A percentile compares a stretch with the other conserved stretches of the same genome.
These are phyloP conservation scores for Lactifluus hygrophoroides DNA, from an alignment of 768 basidiomycete genomes.

Conservation along the genomic window DNA sequence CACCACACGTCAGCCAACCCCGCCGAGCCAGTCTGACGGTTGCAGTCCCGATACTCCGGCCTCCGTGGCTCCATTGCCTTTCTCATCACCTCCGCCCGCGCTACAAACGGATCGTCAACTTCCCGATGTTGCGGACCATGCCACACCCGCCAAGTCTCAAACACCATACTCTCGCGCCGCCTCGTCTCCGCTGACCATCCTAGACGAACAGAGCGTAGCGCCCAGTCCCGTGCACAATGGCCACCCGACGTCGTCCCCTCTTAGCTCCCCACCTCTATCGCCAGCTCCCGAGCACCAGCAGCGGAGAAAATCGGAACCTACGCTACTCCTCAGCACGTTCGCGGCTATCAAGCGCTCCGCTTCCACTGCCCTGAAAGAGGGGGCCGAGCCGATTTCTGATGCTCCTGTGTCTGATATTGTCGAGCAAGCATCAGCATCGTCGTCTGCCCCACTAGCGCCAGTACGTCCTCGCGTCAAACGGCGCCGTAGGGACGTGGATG, in stretches of 20 bases:
- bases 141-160: background rate
- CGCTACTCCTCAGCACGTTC: background rate
- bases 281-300: conserved; percentile 6
- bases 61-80: background rate
- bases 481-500: conserved; percentile 2
- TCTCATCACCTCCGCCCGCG: background rate
- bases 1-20: background rate
- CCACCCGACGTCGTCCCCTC: conserved; percentile 9
- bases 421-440: background rate
- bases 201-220: background rate
- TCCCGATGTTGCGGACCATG: background rate
- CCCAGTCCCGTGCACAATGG: background rate
- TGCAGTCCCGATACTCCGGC: background rate
- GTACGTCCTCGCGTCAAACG: background rate
- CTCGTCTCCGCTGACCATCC: conserved; percentile 3
- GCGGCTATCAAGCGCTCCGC: background rate
- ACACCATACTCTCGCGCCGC: background rate
- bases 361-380: background rate
- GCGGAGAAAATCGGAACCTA: background rate
- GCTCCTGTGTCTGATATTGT: background rate
- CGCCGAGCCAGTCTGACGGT: background rate
- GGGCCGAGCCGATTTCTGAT: background rate
- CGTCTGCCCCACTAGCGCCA: background rate
- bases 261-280: conserved; percentile 13
- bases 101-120: background rate